Base-by-base conservation (phyloP, 1,284 basidiomycete species). In the Pyrrhoderma noxium region DNA sequence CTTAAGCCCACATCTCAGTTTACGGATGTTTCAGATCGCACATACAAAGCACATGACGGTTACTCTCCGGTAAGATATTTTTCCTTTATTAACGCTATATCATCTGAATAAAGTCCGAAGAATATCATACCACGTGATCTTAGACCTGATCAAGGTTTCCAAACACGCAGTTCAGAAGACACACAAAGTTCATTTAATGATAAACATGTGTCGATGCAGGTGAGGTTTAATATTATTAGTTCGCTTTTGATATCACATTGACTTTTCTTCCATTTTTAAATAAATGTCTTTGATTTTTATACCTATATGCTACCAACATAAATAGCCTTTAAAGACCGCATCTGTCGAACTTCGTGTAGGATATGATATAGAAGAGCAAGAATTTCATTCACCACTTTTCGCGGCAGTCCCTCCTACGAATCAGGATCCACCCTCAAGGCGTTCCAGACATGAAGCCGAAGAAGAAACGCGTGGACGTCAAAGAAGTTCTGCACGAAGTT, bases 361-460 rank as follows among this genome's bases (percentile, higher is more conserved):
- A n/a, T 35, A 45, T 31, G 41, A 39, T 35, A 14, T 37, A n/a
- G 48, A 50, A 11, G 52, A 54, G 31, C 27, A 41, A 31, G 39
- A 22, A 9, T 54, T 54, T 19, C 43, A 46, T 31, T 54, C 52
- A 8, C 52, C 52, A 8, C 41, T 54, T 14, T 50, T 54, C 52
- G 52, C 48, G 2, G 3, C 35, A 13, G 16, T 11, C 11, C 11
- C 27, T 5, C 11, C 27, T 49, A 25, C 36, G 25, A n/a, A 16
- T 45, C 9, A n/a, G n/a, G 25, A 45, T 25, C 42, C 7, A 19
- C 5, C 8, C 14, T 34, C 19, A 31, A 35, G 27, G 41, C 34
- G 21, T 31, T 31, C 27, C 11, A 31, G 27, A 5, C 11, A 5
- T 11, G 13, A 22, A 51, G 34, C 41, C 27, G 49, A 45, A n/a